Evolutionary conservation across 2,329 filamentous ascomycete species (phyloP).

Genomic region (Fusarium pseudonygamai): DNA sequence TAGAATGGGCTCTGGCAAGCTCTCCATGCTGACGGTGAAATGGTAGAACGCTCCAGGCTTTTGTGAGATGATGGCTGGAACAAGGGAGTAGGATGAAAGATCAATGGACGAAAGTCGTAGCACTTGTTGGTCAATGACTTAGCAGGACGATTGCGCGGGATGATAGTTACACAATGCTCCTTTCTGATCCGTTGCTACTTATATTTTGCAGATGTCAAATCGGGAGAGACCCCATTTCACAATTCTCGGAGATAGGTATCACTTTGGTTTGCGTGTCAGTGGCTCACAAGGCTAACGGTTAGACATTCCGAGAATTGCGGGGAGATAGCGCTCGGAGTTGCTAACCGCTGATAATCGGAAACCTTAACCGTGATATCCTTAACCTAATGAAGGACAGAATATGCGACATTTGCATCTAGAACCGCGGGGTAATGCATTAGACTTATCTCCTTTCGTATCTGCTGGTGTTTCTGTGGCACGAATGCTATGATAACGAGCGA

Average conservation of each 20-base stretch:
- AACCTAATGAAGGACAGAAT: background rate
- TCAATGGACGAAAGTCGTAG: accelerated
- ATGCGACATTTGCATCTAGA: background rate
- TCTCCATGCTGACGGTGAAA: background rate
- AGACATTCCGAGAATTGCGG: conserved; percentile 4
- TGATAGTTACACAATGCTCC: background rate
- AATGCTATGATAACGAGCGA: background rate
- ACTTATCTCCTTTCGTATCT: background rate
- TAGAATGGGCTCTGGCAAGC: background rate
- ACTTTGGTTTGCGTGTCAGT: too few species aligned
- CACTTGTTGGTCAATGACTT: background rate
- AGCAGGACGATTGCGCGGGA: too few species aligned
- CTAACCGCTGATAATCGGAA: background rate
- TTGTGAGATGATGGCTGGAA: accelerated
- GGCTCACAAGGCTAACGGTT: background rate
- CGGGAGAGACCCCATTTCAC: accelerated
- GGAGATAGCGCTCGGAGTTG: background rate
- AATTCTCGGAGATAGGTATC: background rate
- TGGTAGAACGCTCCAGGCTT: accelerated
- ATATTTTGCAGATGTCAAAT: background rate
- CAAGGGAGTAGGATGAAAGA: accelerated
- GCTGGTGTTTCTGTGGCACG: too few species aligned
- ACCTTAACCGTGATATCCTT: background rate
- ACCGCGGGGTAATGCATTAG: background rate
- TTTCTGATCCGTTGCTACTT: background rate